phyloP scores from a whole-genome alignment of 495 filamentous ascomycete species.

The Daldinia loculata region DNA sequence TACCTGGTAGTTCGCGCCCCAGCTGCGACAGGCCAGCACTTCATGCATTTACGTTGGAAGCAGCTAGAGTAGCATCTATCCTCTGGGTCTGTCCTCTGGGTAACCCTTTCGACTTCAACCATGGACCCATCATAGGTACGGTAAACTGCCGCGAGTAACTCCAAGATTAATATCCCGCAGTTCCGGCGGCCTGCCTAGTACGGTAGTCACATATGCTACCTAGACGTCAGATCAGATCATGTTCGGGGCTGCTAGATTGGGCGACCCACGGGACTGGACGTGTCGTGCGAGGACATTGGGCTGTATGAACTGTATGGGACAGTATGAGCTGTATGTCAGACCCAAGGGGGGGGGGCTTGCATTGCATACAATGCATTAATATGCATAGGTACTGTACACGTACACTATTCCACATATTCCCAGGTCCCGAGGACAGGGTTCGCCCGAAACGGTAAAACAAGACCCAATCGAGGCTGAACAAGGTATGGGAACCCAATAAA shows the following conservation, averaged over 20 bases:
- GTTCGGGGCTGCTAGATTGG: constrained; percentile 11
- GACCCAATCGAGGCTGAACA: constrained; percentile 34
- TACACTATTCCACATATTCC: constrained; percentile 4
- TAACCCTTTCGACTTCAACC: background rate
- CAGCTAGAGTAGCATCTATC: constrained; percentile 30
- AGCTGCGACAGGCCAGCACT: background rate
- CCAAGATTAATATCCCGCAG: constrained; percentile 26
- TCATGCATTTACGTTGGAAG: constrained; percentile 27
- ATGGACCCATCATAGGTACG: background rate
- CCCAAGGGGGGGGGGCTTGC: constrained; percentile 1
- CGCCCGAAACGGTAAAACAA: constrained; percentile 21
- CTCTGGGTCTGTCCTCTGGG: background rate
- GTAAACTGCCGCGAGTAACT: constrained; percentile 19
- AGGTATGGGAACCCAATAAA: constrained; percentile 11
- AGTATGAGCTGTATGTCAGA: constrained; percentile 15
- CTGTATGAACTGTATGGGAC: background rate
- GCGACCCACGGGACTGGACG: constrained; percentile 30
- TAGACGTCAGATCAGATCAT: constrained; percentile 37
- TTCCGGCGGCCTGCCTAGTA: constrained; percentile 22
- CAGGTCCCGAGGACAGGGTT: constrained; percentile 27
- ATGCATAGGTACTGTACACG: constrained; percentile 9
- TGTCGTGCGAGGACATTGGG: constrained; percentile 7
- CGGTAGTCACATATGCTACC: constrained; percentile 23
- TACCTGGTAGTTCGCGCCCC: constrained; percentile 10
- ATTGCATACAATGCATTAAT: constrained; percentile 10